phyloP scores from a whole-genome alignment of 352 stramenopile genomes.

The Phytopythium vexans region DNA sequence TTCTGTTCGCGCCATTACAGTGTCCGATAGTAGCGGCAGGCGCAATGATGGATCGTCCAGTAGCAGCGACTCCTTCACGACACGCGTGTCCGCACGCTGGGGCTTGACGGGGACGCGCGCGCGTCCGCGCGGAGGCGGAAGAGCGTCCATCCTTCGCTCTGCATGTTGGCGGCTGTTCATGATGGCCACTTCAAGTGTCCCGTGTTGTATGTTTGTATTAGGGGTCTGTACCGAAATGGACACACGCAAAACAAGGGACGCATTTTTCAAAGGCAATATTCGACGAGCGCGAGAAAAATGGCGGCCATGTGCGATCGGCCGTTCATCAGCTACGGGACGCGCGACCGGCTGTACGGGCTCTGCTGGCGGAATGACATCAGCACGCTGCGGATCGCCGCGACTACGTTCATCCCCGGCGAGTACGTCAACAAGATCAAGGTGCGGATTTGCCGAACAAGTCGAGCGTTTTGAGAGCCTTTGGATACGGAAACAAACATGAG shows the following conservation, averaged over 20 bases:
- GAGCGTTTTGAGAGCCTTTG: conserved; percentile 1
- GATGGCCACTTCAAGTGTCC: conserved; percentile 2
- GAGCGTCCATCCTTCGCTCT: too few species aligned
- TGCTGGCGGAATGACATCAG: conserved; percentile 67
- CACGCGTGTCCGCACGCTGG: neutral
- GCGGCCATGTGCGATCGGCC: conserved; percentile 34
- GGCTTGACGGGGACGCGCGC: neutral
- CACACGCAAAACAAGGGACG: neutral
- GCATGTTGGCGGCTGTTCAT: neutral
- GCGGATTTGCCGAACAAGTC: neutral
- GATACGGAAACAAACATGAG: neutral
- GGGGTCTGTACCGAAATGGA: neutral
- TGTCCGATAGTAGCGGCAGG: too few species aligned
- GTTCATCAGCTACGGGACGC: conserved; percentile 71
- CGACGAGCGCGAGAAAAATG: conserved; percentile 4
- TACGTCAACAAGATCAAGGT: conserved; percentile 90
- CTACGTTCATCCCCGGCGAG: conserved; percentile 78
- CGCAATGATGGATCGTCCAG: too few species aligned
- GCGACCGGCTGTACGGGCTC: conserved; percentile 70
- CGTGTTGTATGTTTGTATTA: neutral
- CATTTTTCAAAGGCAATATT: neutral
- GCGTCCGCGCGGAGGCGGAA: neutral
- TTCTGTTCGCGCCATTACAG: too few species aligned
- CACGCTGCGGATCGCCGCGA: conserved; percentile 61
- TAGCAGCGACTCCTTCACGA: too few species aligned